phyloP scores from a whole-genome alignment of 139 green algal genomes.

The Deuterostichococcus epilithicus region DNA sequence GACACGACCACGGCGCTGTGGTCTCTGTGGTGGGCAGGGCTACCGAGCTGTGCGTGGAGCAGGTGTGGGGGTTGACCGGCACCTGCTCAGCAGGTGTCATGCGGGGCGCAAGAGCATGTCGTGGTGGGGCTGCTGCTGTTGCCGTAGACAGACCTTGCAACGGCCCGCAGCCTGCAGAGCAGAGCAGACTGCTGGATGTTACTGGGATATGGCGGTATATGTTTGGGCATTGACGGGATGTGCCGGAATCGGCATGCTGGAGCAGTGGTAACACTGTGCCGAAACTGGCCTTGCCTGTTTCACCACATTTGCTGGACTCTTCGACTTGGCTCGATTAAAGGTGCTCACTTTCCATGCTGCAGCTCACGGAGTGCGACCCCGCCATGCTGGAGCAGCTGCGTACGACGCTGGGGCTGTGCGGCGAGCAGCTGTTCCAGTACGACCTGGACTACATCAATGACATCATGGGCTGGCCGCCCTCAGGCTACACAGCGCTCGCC shows the following conservation, averaged over 20 bases:
- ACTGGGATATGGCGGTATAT: no score
- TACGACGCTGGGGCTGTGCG: conserved; percentile 21
- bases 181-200: no score
- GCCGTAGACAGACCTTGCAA: no score
- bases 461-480: conserved; percentile 37
- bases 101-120: no score
- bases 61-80: no score
- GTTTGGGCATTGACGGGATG: no score
- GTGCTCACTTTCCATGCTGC: background rate
- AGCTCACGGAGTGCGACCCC: conserved; percentile 14
- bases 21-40: conserved; percentile 75
- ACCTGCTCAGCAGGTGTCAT: no score
- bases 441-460: conserved; percentile 58
- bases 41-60: conserved; percentile 50
- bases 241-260: no score
- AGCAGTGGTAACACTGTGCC: background rate
- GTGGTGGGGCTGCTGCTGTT: no score
- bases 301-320: background rate
- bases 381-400: conserved; percentile 15
- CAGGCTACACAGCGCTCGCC: background rate
- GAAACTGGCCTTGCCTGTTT: background rate
- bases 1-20: conserved; percentile 48
- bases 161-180: no score
- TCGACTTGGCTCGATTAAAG: no score
- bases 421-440: conserved; percentile 42